Percentiles rank a stretch among this genome's conserved stretches.
phyloP scores from a whole-genome alignment of 129 eudicot species.

The Solidago caesia region DNA sequence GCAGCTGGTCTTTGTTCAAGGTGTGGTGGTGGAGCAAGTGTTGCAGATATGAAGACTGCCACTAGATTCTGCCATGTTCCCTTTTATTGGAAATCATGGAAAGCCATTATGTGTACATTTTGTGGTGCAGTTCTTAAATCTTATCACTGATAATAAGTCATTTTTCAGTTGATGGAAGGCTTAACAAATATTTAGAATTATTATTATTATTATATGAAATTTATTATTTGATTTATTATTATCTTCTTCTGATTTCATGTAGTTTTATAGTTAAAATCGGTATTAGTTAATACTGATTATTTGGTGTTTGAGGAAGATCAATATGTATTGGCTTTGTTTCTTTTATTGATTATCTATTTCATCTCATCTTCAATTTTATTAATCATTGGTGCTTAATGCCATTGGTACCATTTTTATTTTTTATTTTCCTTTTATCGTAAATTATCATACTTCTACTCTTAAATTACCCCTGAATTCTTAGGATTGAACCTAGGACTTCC shows the following conservation, averaged over 20 bases:
- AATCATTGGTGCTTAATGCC: neutral
- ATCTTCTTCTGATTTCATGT: conserved; percentile 11
- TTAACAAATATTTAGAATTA: neutral
- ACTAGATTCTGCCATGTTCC: conserved; percentile 70
- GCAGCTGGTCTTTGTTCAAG: conserved; percentile 64
- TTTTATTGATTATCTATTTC: neutral
- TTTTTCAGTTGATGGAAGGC: neutral
- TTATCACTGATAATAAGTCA: conserved; percentile 26
- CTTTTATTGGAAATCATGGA: conserved; percentile 61
- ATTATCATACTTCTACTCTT: no score
- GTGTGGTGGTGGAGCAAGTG: conserved; percentile 62
- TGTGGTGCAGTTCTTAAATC: conserved; percentile 70
- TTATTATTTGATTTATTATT: conserved; percentile 18
- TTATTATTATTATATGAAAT: neutral
- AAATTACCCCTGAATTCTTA: no score
- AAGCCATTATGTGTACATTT: conserved; percentile 51
- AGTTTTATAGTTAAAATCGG: conserved; percentile 4
- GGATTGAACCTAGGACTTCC: no score
- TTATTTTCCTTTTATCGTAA: no score
- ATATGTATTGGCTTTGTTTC: neutral
- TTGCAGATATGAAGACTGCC: conserved; percentile 65
- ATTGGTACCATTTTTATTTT: neutral
- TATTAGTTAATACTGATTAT: neutral
- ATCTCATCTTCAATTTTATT: neutral
- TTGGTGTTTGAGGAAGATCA: neutral